Conservation (phyloP, 2,329 filamentous ascomycete genomes). For the Colletotrichum sp. region DNA sequence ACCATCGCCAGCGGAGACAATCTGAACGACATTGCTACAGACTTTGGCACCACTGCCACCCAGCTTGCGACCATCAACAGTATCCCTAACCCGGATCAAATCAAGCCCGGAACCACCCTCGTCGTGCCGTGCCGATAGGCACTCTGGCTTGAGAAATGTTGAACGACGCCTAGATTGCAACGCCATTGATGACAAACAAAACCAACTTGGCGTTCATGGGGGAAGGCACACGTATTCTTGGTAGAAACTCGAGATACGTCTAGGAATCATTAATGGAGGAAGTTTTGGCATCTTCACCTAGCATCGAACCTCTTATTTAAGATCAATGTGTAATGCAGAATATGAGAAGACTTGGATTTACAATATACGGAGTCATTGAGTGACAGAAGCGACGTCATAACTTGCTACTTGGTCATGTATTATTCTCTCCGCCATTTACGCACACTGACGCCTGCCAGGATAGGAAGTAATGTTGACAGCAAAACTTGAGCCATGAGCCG, state of each 20-base stretch:
- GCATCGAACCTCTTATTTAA: not conserved
- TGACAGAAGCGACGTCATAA: not conserved
- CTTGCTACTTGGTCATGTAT: no score
- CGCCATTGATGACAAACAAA: not conserved
- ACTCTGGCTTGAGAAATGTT: not conserved
- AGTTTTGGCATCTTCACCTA: no score
- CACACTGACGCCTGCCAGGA: no score
- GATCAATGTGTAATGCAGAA: not conserved
- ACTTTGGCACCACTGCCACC: not conserved
- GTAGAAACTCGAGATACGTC: no score
- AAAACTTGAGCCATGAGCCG: no score
- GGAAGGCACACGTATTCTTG: fast-evolving
- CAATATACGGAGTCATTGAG: not conserved
- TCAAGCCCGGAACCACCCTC: not conserved
- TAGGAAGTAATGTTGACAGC: no score
- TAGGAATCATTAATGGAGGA: not conserved
- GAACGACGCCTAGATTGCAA: not conserved
- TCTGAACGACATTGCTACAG: not conserved
- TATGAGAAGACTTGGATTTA: fast-evolving
- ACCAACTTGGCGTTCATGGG: not conserved
- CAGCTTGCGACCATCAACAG: not conserved
- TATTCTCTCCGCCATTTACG: not conserved
- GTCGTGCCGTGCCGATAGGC: not conserved
- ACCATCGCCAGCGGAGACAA: not conserved
- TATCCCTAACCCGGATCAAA: not conserved